Conservation (phyloP, 2,329 filamentous ascomycete species). For the Pyrenochaeta sp. region DNA sequence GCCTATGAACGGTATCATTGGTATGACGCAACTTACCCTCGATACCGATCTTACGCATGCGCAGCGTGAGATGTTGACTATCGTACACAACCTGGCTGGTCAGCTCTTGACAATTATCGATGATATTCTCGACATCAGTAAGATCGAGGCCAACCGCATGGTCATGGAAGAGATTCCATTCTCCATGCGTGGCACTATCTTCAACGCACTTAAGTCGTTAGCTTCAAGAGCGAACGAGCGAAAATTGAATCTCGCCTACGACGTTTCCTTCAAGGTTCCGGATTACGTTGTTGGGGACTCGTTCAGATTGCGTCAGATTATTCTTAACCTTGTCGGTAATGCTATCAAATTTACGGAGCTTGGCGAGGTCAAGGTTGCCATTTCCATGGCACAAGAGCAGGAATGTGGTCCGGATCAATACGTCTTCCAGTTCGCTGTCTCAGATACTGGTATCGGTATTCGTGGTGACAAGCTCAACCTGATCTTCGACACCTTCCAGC, state of each 20-base stretch:
- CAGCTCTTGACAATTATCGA: constrained; percentile 97
- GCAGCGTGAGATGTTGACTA: constrained; percentile 97
- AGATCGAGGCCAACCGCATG: constrained; percentile 95
- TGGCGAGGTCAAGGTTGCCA: constrained; percentile 94
- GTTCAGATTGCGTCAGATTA: constrained; percentile 95
- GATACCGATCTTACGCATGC: constrained; percentile 94
- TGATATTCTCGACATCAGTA: constrained; percentile 73
- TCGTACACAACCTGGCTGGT: constrained; percentile 95
- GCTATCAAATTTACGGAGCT: constrained; percentile 99
- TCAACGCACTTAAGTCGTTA: constrained; percentile 95
- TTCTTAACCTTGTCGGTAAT: constrained; percentile 95
- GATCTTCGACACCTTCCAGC: constrained; percentile 99
- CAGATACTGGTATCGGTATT: constrained; percentile 96
- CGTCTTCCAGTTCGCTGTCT: constrained; percentile 93
- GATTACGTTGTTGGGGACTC: constrained; percentile 97
- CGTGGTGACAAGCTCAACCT: constrained; percentile 93
- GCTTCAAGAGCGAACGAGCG: constrained; percentile 98
- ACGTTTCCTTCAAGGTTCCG: constrained; percentile 90
- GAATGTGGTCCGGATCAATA: constrained; percentile 78
- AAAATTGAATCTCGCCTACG: constrained; percentile 89
- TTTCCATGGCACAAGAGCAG: constrained; percentile 73
- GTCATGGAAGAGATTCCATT: constrained; percentile 98
- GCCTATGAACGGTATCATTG: constrained; percentile 97
- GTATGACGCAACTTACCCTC: constrained; percentile 95
- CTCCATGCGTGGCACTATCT: constrained; percentile 90